phyloP scores from a whole-genome alignment of 2,329 filamentous ascomycete species.

The Colletotrichum noveboracense region DNA sequence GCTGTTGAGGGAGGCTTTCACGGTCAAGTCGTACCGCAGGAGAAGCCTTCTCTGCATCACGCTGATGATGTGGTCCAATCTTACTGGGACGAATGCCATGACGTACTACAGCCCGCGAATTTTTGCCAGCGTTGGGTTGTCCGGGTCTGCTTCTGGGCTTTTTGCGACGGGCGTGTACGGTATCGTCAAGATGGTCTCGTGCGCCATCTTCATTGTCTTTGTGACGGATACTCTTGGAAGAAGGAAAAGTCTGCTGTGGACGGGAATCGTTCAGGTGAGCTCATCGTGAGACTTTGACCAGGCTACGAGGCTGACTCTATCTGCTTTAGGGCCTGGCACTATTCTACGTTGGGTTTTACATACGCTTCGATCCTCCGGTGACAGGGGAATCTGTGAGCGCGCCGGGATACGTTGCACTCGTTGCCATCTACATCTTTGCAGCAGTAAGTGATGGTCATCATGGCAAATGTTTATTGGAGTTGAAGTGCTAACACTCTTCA shows the following conservation, averaged over 20 bases:
- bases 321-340: conserved; percentile 39
- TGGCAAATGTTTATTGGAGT: background rate
- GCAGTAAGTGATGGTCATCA: background rate
- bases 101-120: conserved; percentile 69
- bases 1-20: conserved; percentile 23
- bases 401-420: conserved; percentile 56
- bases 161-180: conserved; percentile 74
- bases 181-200: conserved; percentile 68
- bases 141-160: conserved; percentile 55
- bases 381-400: conserved; percentile 46
- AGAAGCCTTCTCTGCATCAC: conserved; percentile 27
- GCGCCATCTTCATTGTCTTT: conserved; percentile 65
- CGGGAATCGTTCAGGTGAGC: conserved; percentile 26
- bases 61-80: conserved; percentile 29
- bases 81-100: conserved; percentile 34
- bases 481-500: background rate
- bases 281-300: background rate
- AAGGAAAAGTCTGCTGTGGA: conserved; percentile 38
- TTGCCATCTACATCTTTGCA: conserved; percentile 57
- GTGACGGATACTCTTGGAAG: conserved; percentile 69
- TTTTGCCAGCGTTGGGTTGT: conserved; percentile 63
- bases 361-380: conserved; percentile 48
- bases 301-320: background rate
- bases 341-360: conserved; percentile 67
- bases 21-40: conserved; percentile 25